A percentile compares a stretch with the other conserved stretches of the same genome.
Evolutionary conservation across 129 eudicot species (phyloP).

Genomic region (Tagetes patula): DNA sequence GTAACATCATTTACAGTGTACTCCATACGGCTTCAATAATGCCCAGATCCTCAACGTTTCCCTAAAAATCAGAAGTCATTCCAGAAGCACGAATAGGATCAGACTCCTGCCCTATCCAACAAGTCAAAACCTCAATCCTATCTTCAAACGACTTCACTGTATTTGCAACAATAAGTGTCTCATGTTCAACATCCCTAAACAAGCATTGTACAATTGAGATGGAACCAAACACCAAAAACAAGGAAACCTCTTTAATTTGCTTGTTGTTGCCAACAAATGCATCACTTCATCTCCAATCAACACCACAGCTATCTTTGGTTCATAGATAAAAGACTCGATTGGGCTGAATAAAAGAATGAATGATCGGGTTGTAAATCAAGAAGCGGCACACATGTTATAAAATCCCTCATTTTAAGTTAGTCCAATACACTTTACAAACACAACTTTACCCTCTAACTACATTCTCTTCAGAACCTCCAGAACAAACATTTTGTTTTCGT

Average conservation of each 20-base stretch:
- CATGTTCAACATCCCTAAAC: slow-evolving; percentile 84
- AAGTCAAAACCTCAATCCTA: slow-evolving; percentile 69
- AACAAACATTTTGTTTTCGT: no score
- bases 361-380: no score
- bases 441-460: no score
- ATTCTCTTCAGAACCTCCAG: no score
- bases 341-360: no score
- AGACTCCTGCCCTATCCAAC: slow-evolving; percentile 65
- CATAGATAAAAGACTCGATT: no score
- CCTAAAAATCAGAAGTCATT: slow-evolving; percentile 77
- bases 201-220: slow-evolving; percentile 52
- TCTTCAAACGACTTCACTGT: slow-evolving; percentile 96
- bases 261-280: slow-evolving; percentile 91
- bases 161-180: slow-evolving; percentile 91
- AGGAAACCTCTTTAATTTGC: slow-evolving; percentile 73
- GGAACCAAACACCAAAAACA: slow-evolving; percentile 90
- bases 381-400: no score
- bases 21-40: slow-evolving; percentile 53
- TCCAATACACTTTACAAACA: no score
- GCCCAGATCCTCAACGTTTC: slow-evolving; percentile 74
- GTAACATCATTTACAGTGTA: slow-evolving; percentile 62
- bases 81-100: slow-evolving; percentile 60
- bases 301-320: slow-evolving; percentile 73
- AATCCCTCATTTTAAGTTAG: no score
- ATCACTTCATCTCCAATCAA: slow-evolving; percentile 72